Percentiles rank a stretch among this genome's conserved stretches.
phyloP scores from a whole-genome alignment of 305 asterid genomes.

The Rubia peregrina region DNA sequence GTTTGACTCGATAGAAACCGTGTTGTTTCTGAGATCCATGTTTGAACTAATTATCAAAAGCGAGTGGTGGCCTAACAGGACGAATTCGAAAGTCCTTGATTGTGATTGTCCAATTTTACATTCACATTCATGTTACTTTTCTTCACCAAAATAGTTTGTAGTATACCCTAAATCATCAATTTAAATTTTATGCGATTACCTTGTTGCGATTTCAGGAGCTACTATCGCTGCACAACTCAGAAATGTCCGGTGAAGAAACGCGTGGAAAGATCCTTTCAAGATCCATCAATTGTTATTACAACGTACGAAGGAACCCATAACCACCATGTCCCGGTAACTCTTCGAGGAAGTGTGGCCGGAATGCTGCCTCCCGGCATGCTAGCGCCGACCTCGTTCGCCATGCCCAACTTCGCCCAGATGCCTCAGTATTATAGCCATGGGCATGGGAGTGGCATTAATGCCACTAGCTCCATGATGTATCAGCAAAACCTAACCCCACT shows the following conservation, averaged over 20 bases:
- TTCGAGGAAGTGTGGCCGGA: slow-evolving; percentile 43
- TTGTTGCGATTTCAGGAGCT: slow-evolving; percentile 48
- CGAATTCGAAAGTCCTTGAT: not conserved
- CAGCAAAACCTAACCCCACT: slow-evolving; percentile 28
- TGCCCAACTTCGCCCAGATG: slow-evolving; percentile 35
- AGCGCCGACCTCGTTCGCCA: slow-evolving; percentile 18
- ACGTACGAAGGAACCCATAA: slow-evolving; percentile 91
- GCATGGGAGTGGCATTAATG: slow-evolving; percentile 21
- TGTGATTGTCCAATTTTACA: slow-evolving; percentile 5
- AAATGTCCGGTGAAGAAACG: slow-evolving; percentile 81
- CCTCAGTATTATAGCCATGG: slow-evolving; percentile 36
- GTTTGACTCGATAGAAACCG: not conserved
- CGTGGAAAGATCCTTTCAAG: slow-evolving; percentile 76
- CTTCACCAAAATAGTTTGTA: not conserved
- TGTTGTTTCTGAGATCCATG: not conserved
- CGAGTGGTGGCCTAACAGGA: slow-evolving; percentile 13
- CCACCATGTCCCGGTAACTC: slow-evolving; percentile 52
- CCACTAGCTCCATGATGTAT: slow-evolving; percentile 23
- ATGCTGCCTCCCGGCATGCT: slow-evolving; percentile 39
- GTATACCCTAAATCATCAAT: too few relatives aligned
- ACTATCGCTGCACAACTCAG: slow-evolving; percentile 77
- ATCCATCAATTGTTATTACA: slow-evolving; percentile 66
- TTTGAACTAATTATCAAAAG: not conserved
- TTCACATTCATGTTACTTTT: slow-evolving; percentile 15
- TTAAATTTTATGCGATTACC: not conserved